phyloP scores from a whole-genome alignment of 108 stramenopile genomes.

The Discostella stelligeroides region DNA sequence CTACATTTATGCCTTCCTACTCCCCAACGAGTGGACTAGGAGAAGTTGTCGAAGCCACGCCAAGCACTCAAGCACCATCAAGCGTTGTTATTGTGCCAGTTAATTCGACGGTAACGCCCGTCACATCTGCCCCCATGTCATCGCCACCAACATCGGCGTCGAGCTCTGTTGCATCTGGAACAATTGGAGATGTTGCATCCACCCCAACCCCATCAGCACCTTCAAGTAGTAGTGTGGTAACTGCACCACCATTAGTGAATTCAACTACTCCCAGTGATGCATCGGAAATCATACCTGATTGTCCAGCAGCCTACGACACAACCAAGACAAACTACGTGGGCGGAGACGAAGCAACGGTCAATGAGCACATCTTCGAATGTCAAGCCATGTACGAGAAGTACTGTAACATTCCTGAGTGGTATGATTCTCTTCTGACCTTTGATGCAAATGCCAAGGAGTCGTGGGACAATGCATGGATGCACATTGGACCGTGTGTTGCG shows the following conservation, averaged over 20 bases:
- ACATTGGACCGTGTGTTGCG: conserved; percentile 3
- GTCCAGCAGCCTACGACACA: conserved; percentile 10
- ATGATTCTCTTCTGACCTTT: conserved; percentile 3
- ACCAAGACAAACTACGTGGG: conserved; percentile 11
- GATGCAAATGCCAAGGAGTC: conserved; percentile 9
- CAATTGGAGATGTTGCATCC: not conserved
- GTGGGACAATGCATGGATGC: conserved; percentile 12
- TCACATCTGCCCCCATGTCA: too few species aligned
- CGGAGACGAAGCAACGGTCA: conserved; percentile 1
- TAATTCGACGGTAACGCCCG: too few species aligned
- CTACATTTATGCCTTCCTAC: too few species aligned
- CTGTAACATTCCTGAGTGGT: conserved; percentile 19
- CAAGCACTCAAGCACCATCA: too few species aligned
- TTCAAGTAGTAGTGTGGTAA: not conserved
- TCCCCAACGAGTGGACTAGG: too few species aligned
- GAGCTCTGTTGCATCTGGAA: not conserved
- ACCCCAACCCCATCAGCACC: not conserved
- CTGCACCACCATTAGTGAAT: not conserved
- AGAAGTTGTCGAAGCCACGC: too few species aligned
- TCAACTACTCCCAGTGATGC: not conserved
- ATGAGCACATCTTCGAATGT: conserved; percentile 9
- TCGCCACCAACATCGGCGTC: not conserved
- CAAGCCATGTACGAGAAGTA: not conserved
- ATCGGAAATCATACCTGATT: not conserved
- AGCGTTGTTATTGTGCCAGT: too few species aligned